Percentiles rank a stretch among this genome's conserved stretches.
Evolutionary conservation across 2,329 filamentous ascomycete genomes (phyloP).

Genomic region (Myriosclerotinia duriaeana): DNA sequence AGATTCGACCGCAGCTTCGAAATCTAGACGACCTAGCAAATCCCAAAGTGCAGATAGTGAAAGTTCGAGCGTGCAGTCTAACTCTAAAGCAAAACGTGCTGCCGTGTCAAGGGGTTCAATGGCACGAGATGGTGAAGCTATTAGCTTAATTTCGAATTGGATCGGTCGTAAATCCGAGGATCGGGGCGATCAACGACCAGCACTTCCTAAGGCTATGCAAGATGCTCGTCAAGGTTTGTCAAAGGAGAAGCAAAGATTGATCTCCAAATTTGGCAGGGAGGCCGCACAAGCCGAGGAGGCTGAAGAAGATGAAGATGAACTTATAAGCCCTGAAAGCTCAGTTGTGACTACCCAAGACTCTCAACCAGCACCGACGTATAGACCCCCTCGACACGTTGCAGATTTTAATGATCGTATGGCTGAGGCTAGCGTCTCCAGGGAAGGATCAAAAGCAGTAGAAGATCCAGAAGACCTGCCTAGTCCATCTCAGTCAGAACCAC

Average conservation of each 20-base stretch:
- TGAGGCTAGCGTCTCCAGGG: slow-evolving; percentile 28
- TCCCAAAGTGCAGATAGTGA: slow-evolving; percentile 28
- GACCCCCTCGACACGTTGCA: slow-evolving; percentile 31
- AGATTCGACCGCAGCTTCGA: background rate
- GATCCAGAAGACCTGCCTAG: background rate
- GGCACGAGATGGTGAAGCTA: slow-evolving; percentile 34
- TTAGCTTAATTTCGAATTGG: slow-evolving; percentile 50
- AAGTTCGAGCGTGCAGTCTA: slow-evolving; percentile 15
- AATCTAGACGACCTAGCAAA: slow-evolving; percentile 21
- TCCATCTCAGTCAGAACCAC: slow-evolving; percentile 25
- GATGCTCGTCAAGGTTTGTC: slow-evolving; percentile 28
- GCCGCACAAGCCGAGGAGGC: slow-evolving; percentile 24
- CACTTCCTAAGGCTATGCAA: slow-evolving; percentile 14
- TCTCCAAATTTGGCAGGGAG: slow-evolving; percentile 33
- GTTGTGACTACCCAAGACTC: slow-evolving; percentile 28
- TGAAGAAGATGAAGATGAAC: slow-evolving; percentile 26
- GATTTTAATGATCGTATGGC: slow-evolving; percentile 39
- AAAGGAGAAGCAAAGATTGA: slow-evolving; percentile 36
- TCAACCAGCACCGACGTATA: slow-evolving; percentile 23
- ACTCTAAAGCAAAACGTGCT: slow-evolving; percentile 23
- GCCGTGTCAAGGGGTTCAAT: slow-evolving; percentile 31
- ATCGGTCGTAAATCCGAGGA: slow-evolving; percentile 42
- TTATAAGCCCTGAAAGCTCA: slow-evolving; percentile 30
- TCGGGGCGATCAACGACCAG: slow-evolving; percentile 27
- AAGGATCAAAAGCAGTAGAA: slow-evolving; percentile 13